A percentile compares a stretch with the other conserved stretches of the same genome.
Conservation (phyloP, 495 filamentous ascomycete species). For the Lasiosphaeria ovina region DNA sequence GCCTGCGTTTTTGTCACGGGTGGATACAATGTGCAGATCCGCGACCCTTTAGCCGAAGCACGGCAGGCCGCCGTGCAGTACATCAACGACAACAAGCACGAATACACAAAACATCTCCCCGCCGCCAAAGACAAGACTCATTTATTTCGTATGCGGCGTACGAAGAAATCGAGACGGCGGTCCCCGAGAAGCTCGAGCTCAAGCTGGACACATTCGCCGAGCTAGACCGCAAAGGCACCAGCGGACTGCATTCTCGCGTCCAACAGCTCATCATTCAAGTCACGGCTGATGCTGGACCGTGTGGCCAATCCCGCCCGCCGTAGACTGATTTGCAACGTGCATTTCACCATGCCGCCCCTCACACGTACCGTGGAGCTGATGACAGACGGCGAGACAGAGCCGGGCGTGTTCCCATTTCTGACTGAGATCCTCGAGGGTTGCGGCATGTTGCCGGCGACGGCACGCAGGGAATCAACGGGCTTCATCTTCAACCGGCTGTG, state of each 20-base stretch:
- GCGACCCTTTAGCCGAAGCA: conserved; percentile 11
- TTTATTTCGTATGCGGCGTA: conserved; percentile 20
- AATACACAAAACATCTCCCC: conserved; percentile 9
- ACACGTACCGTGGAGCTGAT: conserved; percentile 54
- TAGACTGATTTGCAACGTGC: conserved; percentile 42
- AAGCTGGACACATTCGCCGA: conserved; percentile 52
- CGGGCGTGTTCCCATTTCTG: conserved; percentile 43
- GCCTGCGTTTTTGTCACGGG: conserved; percentile 16
- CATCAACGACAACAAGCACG: conserved; percentile 17
- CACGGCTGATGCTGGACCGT: conserved; percentile 43
- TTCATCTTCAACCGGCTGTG: conserved; percentile 60
- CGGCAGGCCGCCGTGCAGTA: conserved; percentile 14
- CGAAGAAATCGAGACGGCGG: conserved; percentile 38
- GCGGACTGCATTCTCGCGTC: conserved; percentile 49
- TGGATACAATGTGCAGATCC: conserved; percentile 37
- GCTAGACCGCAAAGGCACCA: conserved; percentile 38
- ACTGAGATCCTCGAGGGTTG: conserved; percentile 33
- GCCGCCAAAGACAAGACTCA: not conserved
- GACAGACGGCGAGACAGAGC: conserved; percentile 49
- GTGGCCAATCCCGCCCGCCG: conserved; percentile 31
- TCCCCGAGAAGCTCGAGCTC: conserved; percentile 53
- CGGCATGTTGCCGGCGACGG: conserved; percentile 40
- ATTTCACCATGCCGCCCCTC: conserved; percentile 53
- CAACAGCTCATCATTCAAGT: conserved; percentile 50
- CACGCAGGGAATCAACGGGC: conserved; percentile 47